These are phyloP conservation scores for Dalechampia spathulata DNA, from an alignment of 441 rosid genomes.

Conservation along the genomic window DNA sequence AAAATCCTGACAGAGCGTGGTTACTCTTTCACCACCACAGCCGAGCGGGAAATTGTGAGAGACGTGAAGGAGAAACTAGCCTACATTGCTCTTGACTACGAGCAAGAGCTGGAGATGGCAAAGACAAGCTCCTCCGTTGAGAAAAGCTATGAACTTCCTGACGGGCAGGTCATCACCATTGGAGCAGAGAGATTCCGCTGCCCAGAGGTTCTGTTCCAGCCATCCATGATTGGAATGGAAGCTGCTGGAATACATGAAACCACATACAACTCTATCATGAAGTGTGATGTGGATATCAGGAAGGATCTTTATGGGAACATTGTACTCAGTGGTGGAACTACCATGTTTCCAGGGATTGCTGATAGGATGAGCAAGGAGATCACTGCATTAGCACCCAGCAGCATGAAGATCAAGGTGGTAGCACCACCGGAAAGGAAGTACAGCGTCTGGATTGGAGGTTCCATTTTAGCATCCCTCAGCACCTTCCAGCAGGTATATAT, in stretches of 20 bases:
- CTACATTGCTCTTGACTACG: slow-evolving; percentile 65
- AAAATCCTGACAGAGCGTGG: slow-evolving; percentile 69
- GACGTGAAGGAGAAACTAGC: slow-evolving; percentile 70
- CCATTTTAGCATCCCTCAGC: slow-evolving; percentile 47
- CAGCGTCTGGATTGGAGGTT: slow-evolving; percentile 67
- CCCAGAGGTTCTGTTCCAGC: slow-evolving; percentile 73
- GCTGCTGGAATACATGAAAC: slow-evolving; percentile 62
- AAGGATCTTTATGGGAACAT: slow-evolving; percentile 52
- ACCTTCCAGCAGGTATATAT: slow-evolving; percentile 46
- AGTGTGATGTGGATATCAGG: slow-evolving; percentile 64
- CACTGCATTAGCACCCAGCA: slow-evolving; percentile 47
- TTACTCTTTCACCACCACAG: slow-evolving; percentile 63
- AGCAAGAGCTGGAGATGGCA: slow-evolving; percentile 53
- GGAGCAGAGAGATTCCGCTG: slow-evolving; percentile 73
- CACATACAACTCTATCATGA: slow-evolving; percentile 65
- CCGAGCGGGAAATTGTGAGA: slow-evolving; percentile 67
- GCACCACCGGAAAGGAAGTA: slow-evolving; percentile 58
- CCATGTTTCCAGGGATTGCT: slow-evolving; percentile 57
- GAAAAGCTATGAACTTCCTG: slow-evolving; percentile 68
- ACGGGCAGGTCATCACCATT: slow-evolving; percentile 70
- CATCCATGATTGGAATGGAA: slow-evolving; percentile 76
- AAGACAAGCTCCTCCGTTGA: slow-evolving; percentile 52
- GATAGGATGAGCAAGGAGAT: slow-evolving; percentile 68
- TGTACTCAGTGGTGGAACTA: slow-evolving; percentile 54
- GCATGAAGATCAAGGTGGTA: slow-evolving; percentile 56